Percentiles rank a stretch among this genome's conserved stretches.
Evolutionary conservation across 1,284 basidiomycete species (phyloP).

Genomic region (Lignosus rhinocerotis): DNA sequence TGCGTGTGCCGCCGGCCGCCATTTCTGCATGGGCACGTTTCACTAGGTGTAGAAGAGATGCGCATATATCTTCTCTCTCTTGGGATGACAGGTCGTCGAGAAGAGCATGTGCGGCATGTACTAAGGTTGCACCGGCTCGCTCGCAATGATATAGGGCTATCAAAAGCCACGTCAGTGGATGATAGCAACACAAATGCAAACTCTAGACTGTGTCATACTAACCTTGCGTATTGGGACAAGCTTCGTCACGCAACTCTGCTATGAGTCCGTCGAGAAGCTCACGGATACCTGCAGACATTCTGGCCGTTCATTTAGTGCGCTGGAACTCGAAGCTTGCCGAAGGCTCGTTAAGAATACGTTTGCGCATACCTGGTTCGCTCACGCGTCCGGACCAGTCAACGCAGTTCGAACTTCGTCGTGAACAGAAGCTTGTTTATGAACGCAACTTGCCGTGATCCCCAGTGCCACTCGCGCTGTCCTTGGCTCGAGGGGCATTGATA

Average conservation of each 20-base stretch:
- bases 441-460: conserved; percentile 13
- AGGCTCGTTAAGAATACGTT: too few species aligned
- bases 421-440: conserved; percentile 8
- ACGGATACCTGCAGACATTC: conserved; percentile 12
- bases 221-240: conserved; percentile 11
- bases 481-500: neutral
- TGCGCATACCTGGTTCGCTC: neutral
- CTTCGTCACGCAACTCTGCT: conserved; percentile 2
- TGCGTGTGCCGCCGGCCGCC: conserved; percentile 7
- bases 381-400: conserved; percentile 2
- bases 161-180: neutral
- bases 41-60: conserved; percentile 25
- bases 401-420: neutral
- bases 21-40: conserved; percentile 29
- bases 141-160: conserved; percentile 17
- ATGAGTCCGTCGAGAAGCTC: neutral
- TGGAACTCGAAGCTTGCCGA: neutral
- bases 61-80: neutral
- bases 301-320: neutral
- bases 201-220: conserved; percentile 3
- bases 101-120: conserved; percentile 10
- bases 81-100: neutral
- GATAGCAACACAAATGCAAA: neutral
- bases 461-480: neutral
- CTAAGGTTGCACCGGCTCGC: neutral